Evolutionary conservation across 305 asterid species (phyloP).

Genomic region (Caryopteris hybrid): DNA sequence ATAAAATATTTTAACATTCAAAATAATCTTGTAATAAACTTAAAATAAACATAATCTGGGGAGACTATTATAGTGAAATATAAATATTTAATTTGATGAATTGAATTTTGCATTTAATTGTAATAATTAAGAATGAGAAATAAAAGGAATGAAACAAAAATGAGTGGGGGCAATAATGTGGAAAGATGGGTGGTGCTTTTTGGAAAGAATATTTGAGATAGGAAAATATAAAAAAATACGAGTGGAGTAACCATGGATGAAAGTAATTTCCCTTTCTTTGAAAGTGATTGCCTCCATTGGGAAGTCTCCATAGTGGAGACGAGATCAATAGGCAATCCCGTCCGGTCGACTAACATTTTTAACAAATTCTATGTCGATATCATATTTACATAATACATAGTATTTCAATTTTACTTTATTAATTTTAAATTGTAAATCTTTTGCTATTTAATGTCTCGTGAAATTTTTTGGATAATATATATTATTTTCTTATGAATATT

Average conservation of each 20-base stretch:
- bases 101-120: background rate
- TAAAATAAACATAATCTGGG: too few relatives aligned
- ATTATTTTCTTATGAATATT: too few relatives aligned
- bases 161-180: slow-evolving; percentile 32
- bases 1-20: too few relatives aligned
- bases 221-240: slow-evolving; percentile 5
- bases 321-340: slow-evolving; percentile 17
- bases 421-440: too few relatives aligned
- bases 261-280: slow-evolving; percentile 33
- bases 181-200: slow-evolving; percentile 15
- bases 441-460: too few relatives aligned
- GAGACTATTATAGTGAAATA: too few relatives aligned
- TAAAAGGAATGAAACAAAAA: slow-evolving; percentile 8
- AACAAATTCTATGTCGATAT: too few relatives aligned
- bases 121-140: slow-evolving; percentile 6
- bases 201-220: slow-evolving; percentile 14
- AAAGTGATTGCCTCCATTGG: slow-evolving; percentile 32
- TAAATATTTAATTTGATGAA: background rate
- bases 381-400: too few relatives aligned
- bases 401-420: too few relatives aligned
- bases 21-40: too few relatives aligned
- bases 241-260: slow-evolving; percentile 30
- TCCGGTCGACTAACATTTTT: too few relatives aligned
- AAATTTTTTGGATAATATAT: too few relatives aligned
- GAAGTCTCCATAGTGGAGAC: slow-evolving; percentile 30